A percentile compares a stretch with the other conserved stretches of the same genome.
Conservation (phyloP, 2,329 filamentous ascomycete genomes). For the Pyrenochaeta sp. region DNA sequence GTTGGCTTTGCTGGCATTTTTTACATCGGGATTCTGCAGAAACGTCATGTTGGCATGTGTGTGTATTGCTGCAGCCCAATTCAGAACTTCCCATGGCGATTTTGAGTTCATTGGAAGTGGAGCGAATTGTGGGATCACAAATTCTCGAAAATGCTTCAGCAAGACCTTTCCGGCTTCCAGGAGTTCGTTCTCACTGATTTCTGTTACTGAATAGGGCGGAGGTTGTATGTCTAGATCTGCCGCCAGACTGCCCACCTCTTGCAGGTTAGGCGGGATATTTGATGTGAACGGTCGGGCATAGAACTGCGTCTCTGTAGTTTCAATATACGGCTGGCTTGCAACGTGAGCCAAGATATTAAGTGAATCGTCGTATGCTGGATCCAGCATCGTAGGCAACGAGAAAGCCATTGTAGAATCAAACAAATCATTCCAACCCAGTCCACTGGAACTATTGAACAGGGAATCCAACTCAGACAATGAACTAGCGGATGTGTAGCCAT, state of each 20-base stretch:
- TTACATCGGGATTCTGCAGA: conserved; percentile 10
- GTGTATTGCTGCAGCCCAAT: conserved; percentile 17
- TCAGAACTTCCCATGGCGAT: conserved; percentile 26
- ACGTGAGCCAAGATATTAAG: conserved; percentile 14
- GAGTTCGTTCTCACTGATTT: conserved; percentile 13
- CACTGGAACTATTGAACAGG: conserved; percentile 13
- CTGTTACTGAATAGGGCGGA: conserved; percentile 7
- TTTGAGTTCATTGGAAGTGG: conserved; percentile 18
- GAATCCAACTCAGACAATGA: conserved; percentile 18
- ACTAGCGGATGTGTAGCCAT: conserved; percentile 9
- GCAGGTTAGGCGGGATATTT: background rate
- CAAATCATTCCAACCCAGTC: conserved; percentile 18
- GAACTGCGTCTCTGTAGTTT: background rate
- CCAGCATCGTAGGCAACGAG: conserved; percentile 10
- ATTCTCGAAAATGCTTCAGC: conserved; percentile 21
- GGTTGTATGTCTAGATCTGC: conserved; percentile 6
- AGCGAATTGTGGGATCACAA: conserved; percentile 19
- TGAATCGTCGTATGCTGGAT: conserved; percentile 7
- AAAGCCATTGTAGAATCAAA: conserved; percentile 18
- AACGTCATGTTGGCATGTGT: conserved; percentile 23
- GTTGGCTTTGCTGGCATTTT: conserved; percentile 21
- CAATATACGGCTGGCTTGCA: conserved; percentile 5
- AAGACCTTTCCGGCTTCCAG: conserved; percentile 16
- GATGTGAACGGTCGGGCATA: background rate
- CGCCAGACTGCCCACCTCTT: background rate